These are phyloP conservation scores for Phyllosticta capitalensis DNA, from an alignment of 2,329 filamentous ascomycete species.

Conservation along the genomic window DNA sequence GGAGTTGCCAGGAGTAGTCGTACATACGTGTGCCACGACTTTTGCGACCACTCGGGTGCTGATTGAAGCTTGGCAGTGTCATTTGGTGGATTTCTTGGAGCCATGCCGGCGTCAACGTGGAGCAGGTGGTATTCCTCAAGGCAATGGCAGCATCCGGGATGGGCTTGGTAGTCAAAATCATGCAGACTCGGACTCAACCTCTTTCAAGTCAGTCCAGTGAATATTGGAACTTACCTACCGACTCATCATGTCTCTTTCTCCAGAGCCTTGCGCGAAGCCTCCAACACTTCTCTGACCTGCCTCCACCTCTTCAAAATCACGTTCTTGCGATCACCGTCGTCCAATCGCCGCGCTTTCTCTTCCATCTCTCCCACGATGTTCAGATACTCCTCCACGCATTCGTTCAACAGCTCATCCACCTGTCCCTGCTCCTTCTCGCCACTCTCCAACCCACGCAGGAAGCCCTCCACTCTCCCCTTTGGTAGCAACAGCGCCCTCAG, in stretches of 20 bases:
- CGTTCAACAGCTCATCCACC: constrained; percentile 29
- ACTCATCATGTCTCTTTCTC: neutral
- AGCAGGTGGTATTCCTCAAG: too few relatives aligned
- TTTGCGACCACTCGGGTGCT: too few relatives aligned
- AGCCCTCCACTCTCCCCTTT: constrained; percentile 16
- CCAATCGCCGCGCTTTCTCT: constrained; percentile 10
- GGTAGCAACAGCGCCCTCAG: constrained; percentile 27
- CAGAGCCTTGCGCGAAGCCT: neutral
- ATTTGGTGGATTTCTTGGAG: too few relatives aligned
- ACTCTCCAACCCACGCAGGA: constrained; percentile 25
- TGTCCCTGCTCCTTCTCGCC: constrained; percentile 24
- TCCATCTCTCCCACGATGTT: constrained; percentile 21
- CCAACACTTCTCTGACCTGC: constrained; percentile 25
- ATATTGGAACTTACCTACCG: too few relatives aligned
- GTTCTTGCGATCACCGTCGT: constrained; percentile 18
- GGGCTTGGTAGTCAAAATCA: too few relatives aligned
- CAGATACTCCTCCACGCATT: constrained; percentile 22
- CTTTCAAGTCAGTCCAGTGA: too few relatives aligned
- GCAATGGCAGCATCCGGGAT: too few relatives aligned
- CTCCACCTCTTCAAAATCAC: constrained; percentile 25
- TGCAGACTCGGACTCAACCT: too few relatives aligned
- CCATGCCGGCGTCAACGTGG: too few relatives aligned
- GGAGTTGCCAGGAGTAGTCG: too few relatives aligned
- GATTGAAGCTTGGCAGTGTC: too few relatives aligned
- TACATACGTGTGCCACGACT: too few relatives aligned